These are phyloP conservation scores for Apiospora rasikravindrae DNA, from an alignment of 2,329 filamentous ascomycete species.

Conservation along the genomic window DNA sequence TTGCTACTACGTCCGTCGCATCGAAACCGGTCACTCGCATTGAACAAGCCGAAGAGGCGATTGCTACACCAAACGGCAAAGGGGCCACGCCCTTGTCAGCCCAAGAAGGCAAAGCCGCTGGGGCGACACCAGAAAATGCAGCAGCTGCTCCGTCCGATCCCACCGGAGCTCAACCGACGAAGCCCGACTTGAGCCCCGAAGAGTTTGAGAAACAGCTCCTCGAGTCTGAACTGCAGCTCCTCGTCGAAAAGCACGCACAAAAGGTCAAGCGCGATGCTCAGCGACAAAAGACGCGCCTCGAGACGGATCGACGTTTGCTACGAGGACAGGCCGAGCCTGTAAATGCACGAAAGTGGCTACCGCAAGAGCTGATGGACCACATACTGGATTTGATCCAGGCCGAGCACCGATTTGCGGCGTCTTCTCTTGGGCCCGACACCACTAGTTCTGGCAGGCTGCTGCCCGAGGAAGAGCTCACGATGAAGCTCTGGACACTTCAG, in stretches of 20 bases:
- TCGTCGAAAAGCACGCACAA: slow-evolving; percentile 82
- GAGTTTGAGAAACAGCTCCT: slow-evolving; percentile 90
- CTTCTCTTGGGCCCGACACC: slow-evolving; percentile 54
- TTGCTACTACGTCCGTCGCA: slow-evolving; percentile 90
- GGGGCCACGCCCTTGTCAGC: slow-evolving; percentile 35
- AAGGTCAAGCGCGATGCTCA: slow-evolving; percentile 81
- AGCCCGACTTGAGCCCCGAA: slow-evolving; percentile 70
- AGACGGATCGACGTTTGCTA: slow-evolving; percentile 84
- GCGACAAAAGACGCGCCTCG: slow-evolving; percentile 77
- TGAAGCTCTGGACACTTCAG: slow-evolving; percentile 84
- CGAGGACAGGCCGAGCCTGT: slow-evolving; percentile 77
- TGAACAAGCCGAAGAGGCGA: slow-evolving; percentile 41
- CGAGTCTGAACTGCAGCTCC: slow-evolving; percentile 83
- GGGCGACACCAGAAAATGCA: slow-evolving; percentile 26
- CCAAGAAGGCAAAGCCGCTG: slow-evolving; percentile 28
- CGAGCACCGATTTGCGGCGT: slow-evolving; percentile 64
- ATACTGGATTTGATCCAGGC: slow-evolving; percentile 75
- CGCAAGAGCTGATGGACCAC: slow-evolving; percentile 76
- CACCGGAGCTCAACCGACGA: slow-evolving; percentile 38
- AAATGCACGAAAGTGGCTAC: slow-evolving; percentile 78
- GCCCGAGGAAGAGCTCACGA: slow-evolving; percentile 78
- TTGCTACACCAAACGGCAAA: slow-evolving; percentile 30
- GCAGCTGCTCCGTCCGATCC: slow-evolving; percentile 26
- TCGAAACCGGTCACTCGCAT: slow-evolving; percentile 64
- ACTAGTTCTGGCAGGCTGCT: slow-evolving; percentile 54